Evolutionary conservation across 2,329 filamentous ascomycete genomes (phyloP), one percentile per base, ranked within the genome.

Genomic region (Apiospora saccharicola): DNA sequence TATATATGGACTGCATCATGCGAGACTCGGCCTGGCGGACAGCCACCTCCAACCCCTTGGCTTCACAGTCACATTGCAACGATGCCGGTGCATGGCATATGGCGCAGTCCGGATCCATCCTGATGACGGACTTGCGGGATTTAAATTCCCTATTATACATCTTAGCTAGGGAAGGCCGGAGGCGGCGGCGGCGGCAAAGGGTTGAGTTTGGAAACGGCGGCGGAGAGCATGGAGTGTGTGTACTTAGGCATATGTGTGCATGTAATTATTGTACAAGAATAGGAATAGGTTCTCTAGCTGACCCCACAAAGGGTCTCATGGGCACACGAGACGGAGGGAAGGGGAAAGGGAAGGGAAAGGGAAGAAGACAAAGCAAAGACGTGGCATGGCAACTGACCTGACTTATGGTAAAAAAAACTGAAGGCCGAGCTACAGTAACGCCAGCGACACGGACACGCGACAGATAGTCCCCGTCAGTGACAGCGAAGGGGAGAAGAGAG

Each of bases 71-170:
- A 80, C 91, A 93, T 74, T 84, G 85, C 76, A 86, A 79, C 57
- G 84, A 85, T 67, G 90, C 90, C 74, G 90, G 89, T 74, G 87
- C 86, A 78, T 86, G 85, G 81, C 91, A 92, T 79, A 93, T 90
- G 70, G 90, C 90, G 81, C 91, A 93, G 82, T 92, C 89, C 61
- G 90, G 90, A 78, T 92, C 90, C 89, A 92, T 92, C 81, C 86
- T 90, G 81, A 88, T 86, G 80, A 87, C 77, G 74, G 83, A 80
- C 81, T 87, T 88, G 77, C 84, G 83, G 77, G 79, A 77, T 76
- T 83, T 82, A 51, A 19, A 51, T 16, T 67, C 69, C 53, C 69
- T 71, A 79, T 81, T 75, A 84, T 85, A 86, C 86, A 89, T 89
- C 80, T 87, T 86, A 86, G 85, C 82, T 77, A 76, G 75, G 75